Evolutionary conservation across 345 rosid genomes (phyloP), one percentile per base, ranked within the genome.

Genomic region (Turnera subulata): DNA sequence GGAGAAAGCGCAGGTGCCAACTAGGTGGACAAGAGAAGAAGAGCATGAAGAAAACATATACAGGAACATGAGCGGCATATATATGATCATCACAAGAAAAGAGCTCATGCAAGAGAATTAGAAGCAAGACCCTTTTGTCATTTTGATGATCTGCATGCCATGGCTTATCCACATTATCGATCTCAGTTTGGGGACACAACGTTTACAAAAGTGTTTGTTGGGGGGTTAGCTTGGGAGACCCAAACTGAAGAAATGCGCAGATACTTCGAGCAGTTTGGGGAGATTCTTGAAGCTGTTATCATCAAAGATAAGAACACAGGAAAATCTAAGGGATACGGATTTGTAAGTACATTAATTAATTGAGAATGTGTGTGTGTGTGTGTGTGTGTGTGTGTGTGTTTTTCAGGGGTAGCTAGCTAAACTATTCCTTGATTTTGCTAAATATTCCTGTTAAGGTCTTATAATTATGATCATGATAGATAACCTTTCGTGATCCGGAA

Each of bases 221-320:
- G 96, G 26, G 98, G 98, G 2, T 75, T 91, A 55, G 95, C 98
- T 16, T 91, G 98, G 98, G 98, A 91, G 80, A 88, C 98, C 24
- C 96, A 85, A 0, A 80, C 96, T 6, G 90, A 84, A 25, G 90
- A 85, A 63, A 79, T 91, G 96, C 86, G 83, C 17, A 73, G 72
- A 50, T 82, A 88, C 74, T 91, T 91, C 44, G 87, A 86, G 57
- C 92, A 81, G 73, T 91, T 91, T 43, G 98, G 98, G 6, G 95
- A 91, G 54, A 91, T 88, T 80, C 95, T 91, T 35, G 98, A 91
- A 78, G 96, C 98, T 45, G 98, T 88, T 68, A 82, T 91, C 63
- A 91, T 91, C 62, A 64, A 73, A 14, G 98, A 91, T 46, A 91
- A 84, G 70, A 76, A 64, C 61, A 84, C 98, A 6, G 95, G 83